Percentiles rank a stretch among this genome's conserved stretches.
Conservation (phyloP, 1,139 yeast genomes). For the Candida pseudoviswanathii region DNA sequence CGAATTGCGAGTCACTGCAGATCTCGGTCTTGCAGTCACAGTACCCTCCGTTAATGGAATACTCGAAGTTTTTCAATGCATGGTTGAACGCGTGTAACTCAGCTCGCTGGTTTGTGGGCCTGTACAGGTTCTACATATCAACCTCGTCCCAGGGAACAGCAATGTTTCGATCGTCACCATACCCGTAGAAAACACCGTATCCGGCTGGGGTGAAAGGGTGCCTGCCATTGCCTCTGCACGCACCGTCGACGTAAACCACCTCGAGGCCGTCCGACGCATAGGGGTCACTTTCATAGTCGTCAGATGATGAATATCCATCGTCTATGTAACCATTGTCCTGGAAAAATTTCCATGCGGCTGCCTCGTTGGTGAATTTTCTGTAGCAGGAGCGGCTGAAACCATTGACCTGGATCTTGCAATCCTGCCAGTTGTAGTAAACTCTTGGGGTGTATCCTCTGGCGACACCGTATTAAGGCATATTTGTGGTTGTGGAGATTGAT, state of each 20-base stretch:
- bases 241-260: slow-evolving; percentile 68
- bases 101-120: slow-evolving; percentile 79
- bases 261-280: background rate
- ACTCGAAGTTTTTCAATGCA: slow-evolving; percentile 49
- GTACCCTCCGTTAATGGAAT: slow-evolving; percentile 17
- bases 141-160: slow-evolving; percentile 48
- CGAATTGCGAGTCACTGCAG: slow-evolving; percentile 60
- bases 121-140: slow-evolving; percentile 1
- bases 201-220: slow-evolving; percentile 53
- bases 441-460: slow-evolving; percentile 57
- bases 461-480: slow-evolving; percentile 55
- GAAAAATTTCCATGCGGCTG: slow-evolving; percentile 40
- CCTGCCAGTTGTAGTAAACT: slow-evolving; percentile 53
- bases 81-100: slow-evolving; percentile 68
- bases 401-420: slow-evolving; percentile 43
- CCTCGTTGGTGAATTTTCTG: slow-evolving; percentile 50
- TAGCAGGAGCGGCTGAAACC: slow-evolving; percentile 57
- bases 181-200: slow-evolving; percentile 72
- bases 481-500: background rate
- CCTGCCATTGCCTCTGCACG: slow-evolving; percentile 57
- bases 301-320: background rate
- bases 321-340: background rate
- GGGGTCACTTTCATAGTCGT: background rate
- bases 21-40: slow-evolving; percentile 31
- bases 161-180: slow-evolving; percentile 52